Conservation (phyloP, 768 basidiomycete species). For the Lactarius vividus region DNA sequence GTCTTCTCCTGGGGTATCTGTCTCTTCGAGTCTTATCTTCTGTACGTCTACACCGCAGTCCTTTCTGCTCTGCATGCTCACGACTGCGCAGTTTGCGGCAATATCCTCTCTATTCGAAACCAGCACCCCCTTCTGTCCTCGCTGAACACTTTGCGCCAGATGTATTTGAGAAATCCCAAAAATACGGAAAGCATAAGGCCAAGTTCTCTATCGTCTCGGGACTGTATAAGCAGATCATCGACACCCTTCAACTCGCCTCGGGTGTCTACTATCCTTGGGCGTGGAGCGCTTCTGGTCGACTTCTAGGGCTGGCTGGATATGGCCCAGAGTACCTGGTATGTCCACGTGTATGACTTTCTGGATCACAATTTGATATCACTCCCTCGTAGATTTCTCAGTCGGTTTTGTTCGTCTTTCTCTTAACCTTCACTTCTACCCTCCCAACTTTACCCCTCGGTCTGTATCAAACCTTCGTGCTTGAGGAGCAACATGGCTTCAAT, state of each 20-base stretch:
- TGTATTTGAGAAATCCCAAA: constrained; percentile 85
- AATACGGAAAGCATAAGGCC: constrained; percentile 90
- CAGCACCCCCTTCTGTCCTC: constrained; percentile 66
- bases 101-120: constrained; percentile 79
- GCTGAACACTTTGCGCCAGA: constrained; percentile 63
- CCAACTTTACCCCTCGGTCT: constrained; percentile 72
- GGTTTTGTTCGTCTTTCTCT: constrained; percentile 66
- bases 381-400: constrained; percentile 73
- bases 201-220: constrained; percentile 73
- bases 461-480: constrained; percentile 91
- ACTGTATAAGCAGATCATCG: constrained; percentile 68
- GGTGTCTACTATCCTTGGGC: constrained; percentile 76
- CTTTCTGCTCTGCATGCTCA: constrained; percentile 1
- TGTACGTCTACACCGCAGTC: constrained; percentile 50
- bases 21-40: constrained; percentile 83
- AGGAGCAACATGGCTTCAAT: constrained; percentile 96
- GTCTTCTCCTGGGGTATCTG: constrained; percentile 71
- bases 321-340: constrained; percentile 71
- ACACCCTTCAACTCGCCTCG: constrained; percentile 66
- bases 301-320: constrained; percentile 57
- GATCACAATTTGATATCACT: background rate
- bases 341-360: background rate
- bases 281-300: constrained; percentile 62
- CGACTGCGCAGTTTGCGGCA: constrained; percentile 57
- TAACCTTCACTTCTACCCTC: constrained; percentile 63